Evolutionary conservation across 306 rosid genomes (phyloP).

Genomic region (Acmispon strigosus): DNA sequence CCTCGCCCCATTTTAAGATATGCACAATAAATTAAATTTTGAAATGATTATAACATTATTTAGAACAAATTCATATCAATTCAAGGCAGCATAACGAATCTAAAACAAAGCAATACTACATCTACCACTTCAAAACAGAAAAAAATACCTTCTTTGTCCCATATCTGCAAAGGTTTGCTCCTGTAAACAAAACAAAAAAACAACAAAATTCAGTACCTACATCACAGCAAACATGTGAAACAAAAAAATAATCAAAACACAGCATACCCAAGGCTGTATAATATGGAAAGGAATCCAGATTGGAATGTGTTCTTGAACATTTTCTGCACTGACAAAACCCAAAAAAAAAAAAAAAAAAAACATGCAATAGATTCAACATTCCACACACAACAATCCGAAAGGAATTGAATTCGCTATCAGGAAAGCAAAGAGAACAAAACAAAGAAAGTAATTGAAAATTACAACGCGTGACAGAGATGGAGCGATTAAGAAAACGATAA

Average conservation of each 20-base stretch:
- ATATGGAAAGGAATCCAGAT: conserved; percentile 89
- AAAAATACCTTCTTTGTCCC: conserved; percentile 91
- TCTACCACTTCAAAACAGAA: conserved; percentile 3
- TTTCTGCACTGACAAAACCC: conserved; percentile 25
- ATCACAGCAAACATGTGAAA: neutral
- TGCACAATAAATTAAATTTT: neutral
- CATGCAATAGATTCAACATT: neutral
- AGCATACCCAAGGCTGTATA: conserved; percentile 91
- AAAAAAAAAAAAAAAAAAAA: neutral
- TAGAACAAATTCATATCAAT: neutral
- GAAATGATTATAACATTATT: neutral
- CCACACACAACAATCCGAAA: neutral
- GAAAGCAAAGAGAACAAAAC: neutral
- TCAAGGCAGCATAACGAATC: neutral
- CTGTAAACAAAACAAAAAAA: conserved; percentile 23
- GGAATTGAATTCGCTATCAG: neutral
- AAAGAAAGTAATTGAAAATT: neutral
- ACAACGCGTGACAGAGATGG: neutral
- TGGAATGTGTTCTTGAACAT: conserved; percentile 99
- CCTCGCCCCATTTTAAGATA: neutral
- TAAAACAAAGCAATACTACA: neutral
- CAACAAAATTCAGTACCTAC: conserved; percentile 17
- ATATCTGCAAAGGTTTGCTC: conserved; percentile 97
- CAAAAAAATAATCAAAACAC: neutral
- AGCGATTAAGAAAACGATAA: neutral